Conservation (phyloP, 2,329 filamentous ascomycete species). For the Fusarium napiforme region DNA sequence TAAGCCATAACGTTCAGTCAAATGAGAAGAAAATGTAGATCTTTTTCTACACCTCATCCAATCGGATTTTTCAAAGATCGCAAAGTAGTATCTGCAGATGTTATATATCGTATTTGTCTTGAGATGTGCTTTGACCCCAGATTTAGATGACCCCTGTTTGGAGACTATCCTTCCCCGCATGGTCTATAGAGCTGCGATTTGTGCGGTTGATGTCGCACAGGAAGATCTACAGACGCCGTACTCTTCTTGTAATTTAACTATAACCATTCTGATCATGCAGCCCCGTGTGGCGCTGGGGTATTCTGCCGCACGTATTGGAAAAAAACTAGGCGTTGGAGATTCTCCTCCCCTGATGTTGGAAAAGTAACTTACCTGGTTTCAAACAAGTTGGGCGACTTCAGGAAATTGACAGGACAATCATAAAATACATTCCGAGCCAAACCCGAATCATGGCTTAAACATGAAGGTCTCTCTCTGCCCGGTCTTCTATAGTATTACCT, state of each 20-base stretch:
- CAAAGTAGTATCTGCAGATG: too few relatives aligned
- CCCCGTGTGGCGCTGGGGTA: not conserved
- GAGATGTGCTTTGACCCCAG: not conserved
- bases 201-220: not conserved
- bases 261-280: not conserved
- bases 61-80: not conserved
- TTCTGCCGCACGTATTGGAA: not conserved
- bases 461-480: accelerated
- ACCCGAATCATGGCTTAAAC: too few relatives aligned
- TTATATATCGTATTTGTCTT: not conserved
- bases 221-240: not conserved
- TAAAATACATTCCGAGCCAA: too few relatives aligned
- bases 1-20: accelerated
- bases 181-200: not conserved
- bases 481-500: too few relatives aligned
- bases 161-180: not conserved
- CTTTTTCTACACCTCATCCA: not conserved
- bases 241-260: not conserved
- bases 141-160: too few relatives aligned
- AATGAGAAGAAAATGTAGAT: not conserved
- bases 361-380: too few relatives aligned
- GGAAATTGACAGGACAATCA: too few relatives aligned
- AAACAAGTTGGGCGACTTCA: accelerated
- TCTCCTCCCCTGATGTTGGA: too few relatives aligned
- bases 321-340: accelerated